Evolutionary conservation across 2,329 filamentous ascomycete species (phyloP), one percentile per base, ranked within the genome.

Genomic region (Trichophyton schoenleinii): DNA sequence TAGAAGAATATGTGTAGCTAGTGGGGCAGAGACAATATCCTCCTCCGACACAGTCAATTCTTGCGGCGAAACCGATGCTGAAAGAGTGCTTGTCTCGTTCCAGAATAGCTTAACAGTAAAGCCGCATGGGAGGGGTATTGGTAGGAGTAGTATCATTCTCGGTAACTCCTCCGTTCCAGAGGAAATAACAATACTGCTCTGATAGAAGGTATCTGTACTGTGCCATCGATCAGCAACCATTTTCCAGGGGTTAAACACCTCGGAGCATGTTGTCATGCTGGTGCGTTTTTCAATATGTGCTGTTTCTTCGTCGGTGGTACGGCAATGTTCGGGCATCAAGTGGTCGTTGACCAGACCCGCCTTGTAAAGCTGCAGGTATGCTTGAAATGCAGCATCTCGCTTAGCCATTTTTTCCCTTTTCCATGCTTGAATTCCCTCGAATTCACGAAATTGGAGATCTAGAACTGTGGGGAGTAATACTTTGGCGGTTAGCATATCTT

Each of bases 341-440:
- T 95, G 80, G 13, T 95, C 83, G 64, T 89, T 91, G 0, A 97
- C 73, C 3, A 96, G 76, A 0, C 87, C 87, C 28, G 82, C 86
- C 6, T 81, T 67, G 69, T 92, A 85, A 0, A 97, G 77, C 3
- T 78, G 78, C 22, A 82, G 74, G 68, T 91, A 96, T 0, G 91
- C 88, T 68, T 89, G 83, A 64, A 95, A 94, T 0, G 89, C 87
- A 0, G 87, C 89, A 71, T 96, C 92, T 68, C 87, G 89, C 66
- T 79, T 84, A 0, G 91, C 90, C 66, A 83, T 84, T 62, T 79
- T 82, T 68, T 94, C 86, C 0, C 85, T 88, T 9, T 66, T 72
- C 91, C 91, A 96, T n/a, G 71, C 64, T 41, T 70, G 64, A 31
- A 71, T 70, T 59, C 86, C 83, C 22, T 73, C 67, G 0, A 81